Conservation (phyloP, 2,329 filamentous ascomycete genomes). For the Fusarium sublunatum region DNA sequence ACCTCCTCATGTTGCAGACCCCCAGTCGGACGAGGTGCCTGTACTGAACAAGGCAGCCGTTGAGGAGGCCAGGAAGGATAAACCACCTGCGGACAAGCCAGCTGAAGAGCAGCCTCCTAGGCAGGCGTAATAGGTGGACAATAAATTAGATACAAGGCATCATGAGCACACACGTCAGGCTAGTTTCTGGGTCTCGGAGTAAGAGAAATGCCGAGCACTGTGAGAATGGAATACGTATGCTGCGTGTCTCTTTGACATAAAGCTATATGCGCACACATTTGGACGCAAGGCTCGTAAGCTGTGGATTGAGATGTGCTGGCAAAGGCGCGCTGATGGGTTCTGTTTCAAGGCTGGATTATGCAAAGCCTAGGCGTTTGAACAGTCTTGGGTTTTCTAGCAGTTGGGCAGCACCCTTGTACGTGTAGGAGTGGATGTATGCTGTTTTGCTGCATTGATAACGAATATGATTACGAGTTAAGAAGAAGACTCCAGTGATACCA, state of each 20-base stretch:
- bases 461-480: constrained; percentile 19
- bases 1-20: constrained; percentile 51
- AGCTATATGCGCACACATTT: constrained; percentile 1
- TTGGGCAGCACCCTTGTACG: constrained; percentile 14
- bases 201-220: constrained; percentile 12
- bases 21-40: constrained; percentile 35
- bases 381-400: constrained; percentile 9
- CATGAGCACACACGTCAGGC: constrained; percentile 8
- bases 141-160: constrained; percentile 13
- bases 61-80: constrained; percentile 34
- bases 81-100: constrained; percentile 18
- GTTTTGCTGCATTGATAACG: constrained; percentile 22
- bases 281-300: constrained; percentile 10
- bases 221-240: constrained; percentile 13
- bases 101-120: constrained; percentile 10
- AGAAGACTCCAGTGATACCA: not conserved
- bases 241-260: constrained; percentile 4
- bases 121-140: constrained; percentile 14
- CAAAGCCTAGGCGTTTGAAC: constrained; percentile 1
- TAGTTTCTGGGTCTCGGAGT: constrained; percentile 14
- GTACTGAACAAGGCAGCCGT: constrained; percentile 34
- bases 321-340: constrained; percentile 14
- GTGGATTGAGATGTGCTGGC: constrained; percentile 4
- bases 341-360: constrained; percentile 1
- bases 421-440: constrained; percentile 5